Base-by-base conservation (phyloP, 2,329 filamentous ascomycete species). In the Fusarium floridanum region DNA sequence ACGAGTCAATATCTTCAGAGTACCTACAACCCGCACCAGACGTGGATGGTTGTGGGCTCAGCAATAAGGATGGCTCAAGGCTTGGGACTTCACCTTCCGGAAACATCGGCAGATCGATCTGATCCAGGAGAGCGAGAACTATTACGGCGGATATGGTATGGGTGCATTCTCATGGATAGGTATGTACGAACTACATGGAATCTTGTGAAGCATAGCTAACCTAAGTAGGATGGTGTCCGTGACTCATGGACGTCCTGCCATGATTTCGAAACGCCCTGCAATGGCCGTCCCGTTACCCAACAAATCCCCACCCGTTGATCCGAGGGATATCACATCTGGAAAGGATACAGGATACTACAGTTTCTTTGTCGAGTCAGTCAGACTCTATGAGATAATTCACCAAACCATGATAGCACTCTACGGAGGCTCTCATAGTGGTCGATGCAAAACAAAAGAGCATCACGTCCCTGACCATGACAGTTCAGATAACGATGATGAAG, bases 1-100 rank as follows among this genome's bases (percentile, higher is more conserved):
- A 85, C 86, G 68, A 85, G 84, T 12, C 86, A 87, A 53, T 88
- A 87, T 67, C 76, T 88, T 0, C 86, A 88, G 50, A 86, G 86
- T 55, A 87, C 86, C 0, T 83, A 86, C 14, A 83, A 83, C 7
- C 83, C 85, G 0, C 84, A 87, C 67, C 84, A 86, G 66, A 87
- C 85, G 2, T 88, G 86, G 86, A 86, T 88, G 77, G 82, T 85
- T 6, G 84, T 86, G 0, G 86, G 86, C 0, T 79, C 85, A 5
- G 86, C 85, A 0, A 83, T 87, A 17, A 81, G 86, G 1, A 86
- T 84, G 17, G 86, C 86, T 0, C 85, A 88, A 60, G 84, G 85
- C 0, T 66, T 88, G 4, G 86, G 85, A 0, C 75, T 88, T 32
- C 85, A 88, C 60, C 75, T 86, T 4, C 80, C 83, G 0, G 82